These are phyloP conservation scores for Erodium maritimum DNA, from an alignment of 345 rosid species.

Conservation along the genomic window DNA sequence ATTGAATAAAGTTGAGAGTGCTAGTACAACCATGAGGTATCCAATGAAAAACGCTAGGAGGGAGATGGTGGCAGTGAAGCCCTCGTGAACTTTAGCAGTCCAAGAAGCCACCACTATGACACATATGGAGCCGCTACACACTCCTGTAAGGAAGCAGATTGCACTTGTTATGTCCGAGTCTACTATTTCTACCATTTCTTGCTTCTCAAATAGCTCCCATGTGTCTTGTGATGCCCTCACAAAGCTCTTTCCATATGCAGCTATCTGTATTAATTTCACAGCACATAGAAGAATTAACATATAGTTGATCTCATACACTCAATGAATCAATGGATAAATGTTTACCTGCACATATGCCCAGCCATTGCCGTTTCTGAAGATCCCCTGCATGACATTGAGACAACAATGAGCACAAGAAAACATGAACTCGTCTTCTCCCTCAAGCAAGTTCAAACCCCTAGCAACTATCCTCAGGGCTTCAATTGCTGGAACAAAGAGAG, in stretches of 20 bases:
- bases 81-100: conserved; percentile 46
- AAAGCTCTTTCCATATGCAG: conserved; percentile 87
- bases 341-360: conserved; percentile 99
- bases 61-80: conserved; percentile 72
- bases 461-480: conserved; percentile 83
- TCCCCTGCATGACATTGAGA: conserved; percentile 58
- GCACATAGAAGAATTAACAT: conserved; percentile 48
- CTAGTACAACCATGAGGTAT: conserved; percentile 73
- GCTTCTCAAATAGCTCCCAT: conserved; percentile 60
- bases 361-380: conserved; percentile 79
- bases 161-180: conserved; percentile 87
- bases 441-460: conserved; percentile 73
- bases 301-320: no score
- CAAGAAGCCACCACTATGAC: conserved; percentile 76
- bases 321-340: no score
- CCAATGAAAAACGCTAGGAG: conserved; percentile 69
- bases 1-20: not conserved
- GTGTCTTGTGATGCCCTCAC: conserved; percentile 89
- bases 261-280: conserved; percentile 36
- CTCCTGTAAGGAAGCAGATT: conserved; percentile 85
- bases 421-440: conserved; percentile 98
- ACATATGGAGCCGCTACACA: conserved; percentile 90
- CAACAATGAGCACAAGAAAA: conserved; percentile 98
- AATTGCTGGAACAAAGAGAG: conserved; percentile 79
- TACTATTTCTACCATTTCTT: conserved; percentile 45